Evolutionary conservation across 2,329 filamentous ascomycete genomes (phyloP).

Genomic region (Exophiala phaeomuriformis): DNA sequence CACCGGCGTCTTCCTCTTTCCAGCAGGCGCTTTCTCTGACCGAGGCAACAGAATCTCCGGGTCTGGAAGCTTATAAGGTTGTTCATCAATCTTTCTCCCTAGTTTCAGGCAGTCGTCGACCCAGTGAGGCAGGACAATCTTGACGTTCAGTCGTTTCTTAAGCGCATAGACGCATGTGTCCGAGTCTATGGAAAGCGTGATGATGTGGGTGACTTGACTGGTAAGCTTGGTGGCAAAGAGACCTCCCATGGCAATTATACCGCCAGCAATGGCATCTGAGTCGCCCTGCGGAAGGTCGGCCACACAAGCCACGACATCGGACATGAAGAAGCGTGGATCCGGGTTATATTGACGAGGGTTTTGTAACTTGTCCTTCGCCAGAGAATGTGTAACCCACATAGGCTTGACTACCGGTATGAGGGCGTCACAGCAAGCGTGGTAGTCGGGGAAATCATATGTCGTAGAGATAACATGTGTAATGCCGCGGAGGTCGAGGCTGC

Average conservation of each 20-base stretch:
- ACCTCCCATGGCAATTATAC: constrained; percentile 81
- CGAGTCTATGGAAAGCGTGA: constrained; percentile 69
- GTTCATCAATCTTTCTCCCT: constrained; percentile 81
- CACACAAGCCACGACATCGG: constrained; percentile 72
- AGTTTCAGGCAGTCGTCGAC: constrained; percentile 95
- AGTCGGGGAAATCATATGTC: constrained; percentile 88
- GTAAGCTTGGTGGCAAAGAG: constrained; percentile 65
- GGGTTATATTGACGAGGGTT: constrained; percentile 81
- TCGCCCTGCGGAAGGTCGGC: constrained; percentile 78
- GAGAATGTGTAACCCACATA: constrained; percentile 67
- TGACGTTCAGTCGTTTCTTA: constrained; percentile 61
- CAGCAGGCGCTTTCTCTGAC: constrained; percentile 49
- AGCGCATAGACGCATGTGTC: constrained; percentile 59
- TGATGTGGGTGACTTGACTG: constrained; percentile 77
- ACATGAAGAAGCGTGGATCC: constrained; percentile 84
- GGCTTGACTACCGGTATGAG: constrained; percentile 81
- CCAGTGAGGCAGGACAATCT: constrained; percentile 78
- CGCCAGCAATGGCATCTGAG: constrained; percentile 85
- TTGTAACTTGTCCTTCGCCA: constrained; percentile 61
- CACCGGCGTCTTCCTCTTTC: constrained; percentile 54
- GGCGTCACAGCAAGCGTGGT: constrained; percentile 62
- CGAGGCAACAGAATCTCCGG: constrained; percentile 65
- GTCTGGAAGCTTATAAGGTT: constrained; percentile 76
- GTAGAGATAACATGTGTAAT: constrained; percentile 61
- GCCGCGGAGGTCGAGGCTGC: constrained; percentile 30